phyloP scores from a whole-genome alignment of 192 early-diverging fungal genomes.

The Irineochytrium annulatum region DNA sequence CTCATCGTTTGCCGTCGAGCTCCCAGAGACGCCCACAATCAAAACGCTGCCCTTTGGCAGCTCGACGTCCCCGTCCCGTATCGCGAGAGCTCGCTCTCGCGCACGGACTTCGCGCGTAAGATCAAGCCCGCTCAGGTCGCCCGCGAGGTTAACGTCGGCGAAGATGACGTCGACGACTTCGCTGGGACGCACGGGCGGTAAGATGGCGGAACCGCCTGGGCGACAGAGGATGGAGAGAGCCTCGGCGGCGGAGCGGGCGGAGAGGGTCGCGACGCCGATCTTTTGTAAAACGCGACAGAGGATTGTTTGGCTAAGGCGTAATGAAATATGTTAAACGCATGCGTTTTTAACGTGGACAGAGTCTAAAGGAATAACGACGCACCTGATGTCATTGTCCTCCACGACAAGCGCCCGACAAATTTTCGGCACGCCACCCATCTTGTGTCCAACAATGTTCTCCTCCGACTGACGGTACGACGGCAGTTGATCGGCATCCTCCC shows the following conservation, averaged over 20 bases:
- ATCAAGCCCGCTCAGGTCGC: not conserved
- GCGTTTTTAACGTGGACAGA: not conserved
- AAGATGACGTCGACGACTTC: too few species aligned
- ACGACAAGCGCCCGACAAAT: too few species aligned
- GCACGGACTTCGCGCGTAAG: not conserved
- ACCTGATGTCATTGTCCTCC: not conserved
- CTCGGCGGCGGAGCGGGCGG: not conserved
- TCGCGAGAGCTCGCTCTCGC: not conserved
- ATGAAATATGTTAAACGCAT: not conserved
- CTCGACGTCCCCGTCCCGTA: too few species aligned
- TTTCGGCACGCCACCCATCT: too few species aligned
- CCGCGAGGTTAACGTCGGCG: not conserved
- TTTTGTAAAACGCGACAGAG: not conserved
- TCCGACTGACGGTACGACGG: too few species aligned
- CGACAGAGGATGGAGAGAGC: not conserved
- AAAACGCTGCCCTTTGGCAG: too few species aligned
- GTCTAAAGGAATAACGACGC: not conserved
- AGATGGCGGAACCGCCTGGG: not conserved
- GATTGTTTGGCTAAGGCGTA: not conserved
- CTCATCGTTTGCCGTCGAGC: too few species aligned
- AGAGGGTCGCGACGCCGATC: not conserved
- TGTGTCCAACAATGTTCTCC: too few species aligned
- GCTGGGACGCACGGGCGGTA: not conserved
- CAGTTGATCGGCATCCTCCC: too few species aligned
- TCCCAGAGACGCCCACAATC: too few species aligned